Percentiles rank a stretch among this genome's conserved stretches.
Conservation (phyloP, 1,284 basidiomycete genomes). For the Trichosporon coremiiforme region DNA sequence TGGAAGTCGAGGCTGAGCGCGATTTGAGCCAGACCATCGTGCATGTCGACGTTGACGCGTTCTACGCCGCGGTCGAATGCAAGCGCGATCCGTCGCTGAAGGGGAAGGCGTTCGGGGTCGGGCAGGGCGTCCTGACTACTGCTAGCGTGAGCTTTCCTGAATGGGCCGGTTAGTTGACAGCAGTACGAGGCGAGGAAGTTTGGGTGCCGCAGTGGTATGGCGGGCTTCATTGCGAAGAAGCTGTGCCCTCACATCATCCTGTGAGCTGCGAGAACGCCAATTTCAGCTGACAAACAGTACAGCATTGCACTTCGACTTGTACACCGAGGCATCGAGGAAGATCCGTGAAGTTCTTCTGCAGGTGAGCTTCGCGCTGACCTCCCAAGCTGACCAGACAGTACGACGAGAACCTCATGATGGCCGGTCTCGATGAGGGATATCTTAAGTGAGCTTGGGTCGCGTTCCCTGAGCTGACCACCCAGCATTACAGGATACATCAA, state of each 20-base stretch:
- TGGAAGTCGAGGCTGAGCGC: conserved; percentile 72
- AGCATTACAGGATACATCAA: conserved; percentile 66
- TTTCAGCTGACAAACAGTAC: conserved; percentile 22
- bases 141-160: conserved; percentile 58
- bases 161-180: neutral
- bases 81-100: conserved; percentile 74
- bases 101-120: conserved; percentile 84
- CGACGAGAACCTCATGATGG: conserved; percentile 75
- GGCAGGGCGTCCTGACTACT: conserved; percentile 74
- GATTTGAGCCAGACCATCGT: conserved; percentile 77
- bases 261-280: conserved; percentile 34
- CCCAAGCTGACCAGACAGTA: conserved; percentile 60
- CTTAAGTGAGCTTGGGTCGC: conserved; percentile 66
- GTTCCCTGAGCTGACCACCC: neutral
- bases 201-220: conserved; percentile 86
- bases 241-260: conserved; percentile 89
- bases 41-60: conserved; percentile 55
- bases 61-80: conserved; percentile 61
- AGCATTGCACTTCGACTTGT: conserved; percentile 63
- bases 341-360: conserved; percentile 50
- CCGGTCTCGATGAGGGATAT: conserved; percentile 86
- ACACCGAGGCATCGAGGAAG: conserved; percentile 68
- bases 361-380: conserved; percentile 27
- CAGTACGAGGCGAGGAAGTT: conserved; percentile 89
- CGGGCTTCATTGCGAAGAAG: conserved; percentile 89